Evolutionary conservation across 306 rosid genomes (phyloP).

Genomic region (Parietaria judaica): DNA sequence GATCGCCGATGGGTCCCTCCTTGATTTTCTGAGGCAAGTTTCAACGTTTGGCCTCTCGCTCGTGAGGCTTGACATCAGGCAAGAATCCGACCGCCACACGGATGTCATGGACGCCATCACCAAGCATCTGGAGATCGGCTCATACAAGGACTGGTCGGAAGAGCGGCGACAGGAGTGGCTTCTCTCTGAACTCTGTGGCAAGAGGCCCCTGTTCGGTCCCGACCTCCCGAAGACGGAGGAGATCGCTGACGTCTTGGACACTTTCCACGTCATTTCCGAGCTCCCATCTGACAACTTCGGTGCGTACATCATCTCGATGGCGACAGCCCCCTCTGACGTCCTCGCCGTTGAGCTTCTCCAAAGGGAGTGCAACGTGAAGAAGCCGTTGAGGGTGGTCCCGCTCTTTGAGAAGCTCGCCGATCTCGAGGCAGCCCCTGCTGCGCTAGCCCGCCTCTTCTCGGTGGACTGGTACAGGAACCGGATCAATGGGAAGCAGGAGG

Average conservation of each 20-base stretch:
- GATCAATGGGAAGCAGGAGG: conserved; percentile 90
- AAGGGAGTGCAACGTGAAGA: conserved; percentile 73
- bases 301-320: conserved; percentile 97
- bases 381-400: conserved; percentile 84
- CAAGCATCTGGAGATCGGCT: conserved; percentile 80
- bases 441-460: conserved; percentile 78
- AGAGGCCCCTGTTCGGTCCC: conserved; percentile 87
- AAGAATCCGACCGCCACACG: conserved; percentile 90
- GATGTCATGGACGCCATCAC: conserved; percentile 90
- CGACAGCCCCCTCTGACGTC: conserved; percentile 91
- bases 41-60: conserved; percentile 94
- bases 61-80: conserved; percentile 93
- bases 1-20: conserved; percentile 94
- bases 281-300: conserved; percentile 88
- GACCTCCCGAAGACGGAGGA: conserved; percentile 93
- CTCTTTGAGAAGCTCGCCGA: conserved; percentile 92
- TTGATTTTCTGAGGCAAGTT: conserved; percentile 93
- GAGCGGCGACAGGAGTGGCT: conserved; percentile 88
- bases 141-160: conserved; percentile 91
- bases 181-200: conserved; percentile 74
- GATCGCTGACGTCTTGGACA: conserved; percentile 78
- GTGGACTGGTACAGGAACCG: conserved; percentile 77
- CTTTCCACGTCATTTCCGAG: conserved; percentile 81
- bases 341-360: conserved; percentile 92
- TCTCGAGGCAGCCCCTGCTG: conserved; percentile 93